phyloP scores from a whole-genome alignment of 306 rosid species.

The Castanea sativa region DNA sequence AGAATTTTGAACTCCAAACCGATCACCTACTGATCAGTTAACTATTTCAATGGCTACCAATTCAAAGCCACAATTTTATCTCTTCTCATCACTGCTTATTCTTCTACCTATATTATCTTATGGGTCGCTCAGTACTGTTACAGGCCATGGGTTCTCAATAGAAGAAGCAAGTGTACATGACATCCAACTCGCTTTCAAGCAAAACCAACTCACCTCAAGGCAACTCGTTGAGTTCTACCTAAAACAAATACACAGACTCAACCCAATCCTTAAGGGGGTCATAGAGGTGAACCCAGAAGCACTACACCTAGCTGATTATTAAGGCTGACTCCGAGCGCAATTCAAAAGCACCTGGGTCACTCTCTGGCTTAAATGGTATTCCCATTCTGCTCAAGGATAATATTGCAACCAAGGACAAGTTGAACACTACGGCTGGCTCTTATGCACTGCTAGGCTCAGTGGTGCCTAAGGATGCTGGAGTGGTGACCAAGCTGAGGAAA shows the following conservation, averaged over 20 bases:
- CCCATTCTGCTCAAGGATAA: slow-evolving; percentile 56
- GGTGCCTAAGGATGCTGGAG: slow-evolving; percentile 49
- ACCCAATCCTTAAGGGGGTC: slow-evolving; percentile 38
- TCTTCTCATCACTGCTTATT: slow-evolving; percentile 22
- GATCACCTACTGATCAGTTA: no score
- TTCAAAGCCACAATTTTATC: not conserved
- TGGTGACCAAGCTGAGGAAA: slow-evolving; percentile 41
- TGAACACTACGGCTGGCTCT: slow-evolving; percentile 60
- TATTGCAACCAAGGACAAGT: slow-evolving; percentile 57
- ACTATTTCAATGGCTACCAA: slow-evolving; percentile 23
- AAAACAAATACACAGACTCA: slow-evolving; percentile 30
- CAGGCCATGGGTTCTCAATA: slow-evolving; percentile 3
- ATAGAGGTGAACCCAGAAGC: slow-evolving; percentile 59
- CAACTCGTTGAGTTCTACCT: slow-evolving; percentile 41
- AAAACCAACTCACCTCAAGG: slow-evolving; percentile 37
- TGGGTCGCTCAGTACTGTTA: not conserved
- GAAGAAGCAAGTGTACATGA: slow-evolving; percentile 43
- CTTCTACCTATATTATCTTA: slow-evolving; percentile 4
- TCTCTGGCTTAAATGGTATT: slow-evolving; percentile 46
- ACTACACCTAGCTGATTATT: slow-evolving; percentile 34
- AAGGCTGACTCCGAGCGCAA: slow-evolving; percentile 31
- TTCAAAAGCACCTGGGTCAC: not conserved
- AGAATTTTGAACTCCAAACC: no score
- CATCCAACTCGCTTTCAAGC: slow-evolving; percentile 41
- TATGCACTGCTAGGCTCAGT: slow-evolving; percentile 47